Conservation (phyloP, 495 filamentous ascomycete species). For the Hypoxylon rickii region DNA sequence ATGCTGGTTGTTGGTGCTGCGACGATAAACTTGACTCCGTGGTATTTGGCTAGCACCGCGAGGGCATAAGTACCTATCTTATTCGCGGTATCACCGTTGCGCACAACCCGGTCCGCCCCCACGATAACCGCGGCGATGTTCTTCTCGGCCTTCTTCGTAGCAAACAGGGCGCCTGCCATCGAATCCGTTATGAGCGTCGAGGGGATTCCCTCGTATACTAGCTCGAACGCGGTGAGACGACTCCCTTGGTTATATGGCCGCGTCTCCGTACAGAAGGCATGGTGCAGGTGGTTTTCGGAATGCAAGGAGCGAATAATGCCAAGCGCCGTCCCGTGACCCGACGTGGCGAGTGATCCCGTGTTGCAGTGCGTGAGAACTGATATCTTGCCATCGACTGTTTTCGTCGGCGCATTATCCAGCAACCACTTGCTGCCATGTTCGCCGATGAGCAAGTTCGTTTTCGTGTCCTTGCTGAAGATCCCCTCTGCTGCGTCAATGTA, state of each 20-base stretch:
- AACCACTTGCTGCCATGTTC: slow-evolving; percentile 85
- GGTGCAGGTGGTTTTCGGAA: slow-evolving; percentile 63
- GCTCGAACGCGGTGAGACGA: slow-evolving; percentile 91
- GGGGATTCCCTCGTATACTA: slow-evolving; percentile 92
- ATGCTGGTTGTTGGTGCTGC: slow-evolving; percentile 94
- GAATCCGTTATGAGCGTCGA: slow-evolving; percentile 93
- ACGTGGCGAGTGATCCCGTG: slow-evolving; percentile 94
- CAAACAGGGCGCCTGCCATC: slow-evolving; percentile 86
- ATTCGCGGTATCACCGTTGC: slow-evolving; percentile 97
- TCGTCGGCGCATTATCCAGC: slow-evolving; percentile 46
- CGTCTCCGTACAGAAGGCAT: slow-evolving; percentile 95
- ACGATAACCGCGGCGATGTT: slow-evolving; percentile 86
- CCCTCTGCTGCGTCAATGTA: slow-evolving; percentile 81
- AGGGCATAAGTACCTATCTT: slow-evolving; percentile 97
- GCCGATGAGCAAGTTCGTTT: slow-evolving; percentile 85
- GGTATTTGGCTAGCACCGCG: slow-evolving; percentile 81
- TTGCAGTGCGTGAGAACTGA: slow-evolving; percentile 95
- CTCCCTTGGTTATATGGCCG: slow-evolving; percentile 98
- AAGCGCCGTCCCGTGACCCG: slow-evolving; percentile 92
- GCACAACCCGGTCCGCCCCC: slow-evolving; percentile 91
- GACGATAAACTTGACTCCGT: slow-evolving; percentile 91
- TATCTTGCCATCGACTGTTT: slow-evolving; percentile 51
- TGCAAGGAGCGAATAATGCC: slow-evolving; percentile 91
- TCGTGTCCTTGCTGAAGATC: slow-evolving; percentile 85
- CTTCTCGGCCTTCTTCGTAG: slow-evolving; percentile 55